Base-by-base conservation (phyloP, 75 land plant genomes). In the Gnetum montanum region DNA sequence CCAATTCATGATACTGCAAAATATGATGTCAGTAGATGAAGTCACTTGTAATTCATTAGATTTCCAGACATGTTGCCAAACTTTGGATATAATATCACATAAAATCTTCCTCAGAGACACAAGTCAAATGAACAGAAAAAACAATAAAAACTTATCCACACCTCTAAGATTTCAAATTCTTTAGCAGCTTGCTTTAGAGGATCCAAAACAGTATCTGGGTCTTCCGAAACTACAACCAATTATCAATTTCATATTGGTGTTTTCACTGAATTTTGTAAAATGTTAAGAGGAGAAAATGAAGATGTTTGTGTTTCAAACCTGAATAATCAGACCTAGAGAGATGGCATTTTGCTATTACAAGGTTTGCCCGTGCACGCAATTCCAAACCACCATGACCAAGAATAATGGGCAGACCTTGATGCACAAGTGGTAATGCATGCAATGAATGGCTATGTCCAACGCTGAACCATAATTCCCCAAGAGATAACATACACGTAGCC, bases 331-430 rank as follows among this genome's bases (percentile, higher is more conserved):
- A 76, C 62, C 70, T 77, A 26, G 82, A 61, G 5, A 90, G 69
- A 67, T 86, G 65, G 65, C 99, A 83, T 54, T 79, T 81, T 46
- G 96, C 96, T 54, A 90, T 73, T 15, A 72, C 64, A 51, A 95
- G 78, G 62, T 76, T 70, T 15, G 88, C 86, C 6, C 96, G 79
- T n/a, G 81, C 82, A 38, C 83, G 68, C 5, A 95, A 84, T 64
- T 95, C 83, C 49, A 86, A 61, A 25, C 91, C 88, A 6, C 99
- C 99, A 77, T 95, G 99, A 27, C 99, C 96, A 58, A 94, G 78
- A 58, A 94, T 82, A 62, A 82, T 68, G 5, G 98, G 79, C 60
- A 95, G 64, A 58, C 79, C 69, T 10, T 80, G 80, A 57, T 86
- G 76, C 24, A 86, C 24, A 38, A 95, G 88, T 44, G 24, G 48